Conservation (phyloP, 805 yeast genomes). For the Torulaspora delbrueckii region DNA sequence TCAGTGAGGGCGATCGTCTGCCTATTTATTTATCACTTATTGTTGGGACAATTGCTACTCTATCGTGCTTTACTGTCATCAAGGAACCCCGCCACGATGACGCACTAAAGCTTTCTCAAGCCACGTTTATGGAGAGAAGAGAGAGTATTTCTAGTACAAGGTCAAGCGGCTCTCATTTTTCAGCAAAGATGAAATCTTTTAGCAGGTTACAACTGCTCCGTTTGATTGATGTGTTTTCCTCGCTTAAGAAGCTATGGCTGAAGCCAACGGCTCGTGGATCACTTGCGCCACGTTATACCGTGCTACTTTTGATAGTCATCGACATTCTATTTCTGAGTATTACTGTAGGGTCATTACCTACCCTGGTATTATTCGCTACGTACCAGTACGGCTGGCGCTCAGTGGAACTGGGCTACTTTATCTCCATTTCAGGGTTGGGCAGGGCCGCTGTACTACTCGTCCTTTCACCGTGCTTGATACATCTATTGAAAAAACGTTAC, state of each 20-base stretch:
- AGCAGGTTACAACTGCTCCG: slow-evolving; percentile 14
- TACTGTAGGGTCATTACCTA: slow-evolving; percentile 40
- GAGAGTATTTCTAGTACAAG: slow-evolving; percentile 26
- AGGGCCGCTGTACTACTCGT: slow-evolving; percentile 47
- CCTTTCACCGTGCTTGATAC: slow-evolving; percentile 47
- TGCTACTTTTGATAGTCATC: slow-evolving; percentile 44
- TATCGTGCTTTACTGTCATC: slow-evolving; percentile 39
- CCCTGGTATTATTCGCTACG: slow-evolving; percentile 49
- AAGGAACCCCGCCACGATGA: slow-evolving; percentile 61
- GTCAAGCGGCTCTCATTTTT: slow-evolving; percentile 19
- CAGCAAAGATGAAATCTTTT: slow-evolving; percentile 1
- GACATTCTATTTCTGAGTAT: slow-evolving; percentile 43
- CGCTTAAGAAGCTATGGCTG: slow-evolving; percentile 52
- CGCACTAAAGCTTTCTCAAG: slow-evolving; percentile 50
- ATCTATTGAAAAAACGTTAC: slow-evolving; percentile 36
- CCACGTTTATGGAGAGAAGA: slow-evolving; percentile 30
- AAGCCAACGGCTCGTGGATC: slow-evolving; percentile 33
- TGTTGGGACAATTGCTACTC: slow-evolving; percentile 33
- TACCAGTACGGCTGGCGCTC: slow-evolving; percentile 52
- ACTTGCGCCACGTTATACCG: slow-evolving; percentile 41
- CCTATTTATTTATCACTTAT: slow-evolving; percentile 33
- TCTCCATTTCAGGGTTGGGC: slow-evolving; percentile 48
- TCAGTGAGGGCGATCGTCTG: slow-evolving; percentile 27
- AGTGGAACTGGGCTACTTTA: slow-evolving; percentile 49
- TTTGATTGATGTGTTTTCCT: slow-evolving; percentile 36